Conservation (phyloP, 2,329 filamentous ascomycete genomes). For the Hymenoscyphus scutula region DNA sequence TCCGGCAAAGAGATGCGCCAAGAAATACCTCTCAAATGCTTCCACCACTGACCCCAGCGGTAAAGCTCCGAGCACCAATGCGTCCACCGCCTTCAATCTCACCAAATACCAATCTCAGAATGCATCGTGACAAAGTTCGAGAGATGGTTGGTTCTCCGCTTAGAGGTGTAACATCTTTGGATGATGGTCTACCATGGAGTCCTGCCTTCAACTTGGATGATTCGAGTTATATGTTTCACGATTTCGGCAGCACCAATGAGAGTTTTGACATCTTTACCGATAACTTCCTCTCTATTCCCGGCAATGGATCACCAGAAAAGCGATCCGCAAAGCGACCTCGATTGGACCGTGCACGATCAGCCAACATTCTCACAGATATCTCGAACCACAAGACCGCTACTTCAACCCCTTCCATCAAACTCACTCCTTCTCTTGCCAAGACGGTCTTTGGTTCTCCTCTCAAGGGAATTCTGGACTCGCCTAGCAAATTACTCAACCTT, state of each 20-base stretch:
- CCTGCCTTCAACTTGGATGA: constrained; percentile 66
- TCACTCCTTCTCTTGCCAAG: constrained; percentile 39
- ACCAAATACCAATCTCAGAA: constrained; percentile 85
- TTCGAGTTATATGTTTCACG: constrained; percentile 50
- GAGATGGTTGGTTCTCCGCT: constrained; percentile 79
- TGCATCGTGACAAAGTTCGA: constrained; percentile 80
- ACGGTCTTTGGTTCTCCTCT: constrained; percentile 52
- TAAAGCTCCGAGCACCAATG: constrained; percentile 70
- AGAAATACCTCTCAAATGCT: constrained; percentile 59
- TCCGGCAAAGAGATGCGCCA: constrained; percentile 45
- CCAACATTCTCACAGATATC: constrained; percentile 60
- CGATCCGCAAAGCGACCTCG: constrained; percentile 57
- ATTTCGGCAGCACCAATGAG: constrained; percentile 40
- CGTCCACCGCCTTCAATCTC: constrained; percentile 71
- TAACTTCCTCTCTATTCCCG: constrained; percentile 46
- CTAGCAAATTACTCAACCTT: constrained; percentile 48
- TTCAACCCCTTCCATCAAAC: constrained; percentile 51
- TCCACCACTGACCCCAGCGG: constrained; percentile 77
- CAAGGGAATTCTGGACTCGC: constrained; percentile 54
- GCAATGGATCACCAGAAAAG: constrained; percentile 66
- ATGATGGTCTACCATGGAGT: constrained; percentile 58
- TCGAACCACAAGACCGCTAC: constrained; percentile 47
- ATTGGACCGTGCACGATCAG: constrained; percentile 61
- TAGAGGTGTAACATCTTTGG: constrained; percentile 51
- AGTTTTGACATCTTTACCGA: constrained; percentile 63